Conservation (phyloP, 768 basidiomycete species). For the Trametes gibbosa region DNA sequence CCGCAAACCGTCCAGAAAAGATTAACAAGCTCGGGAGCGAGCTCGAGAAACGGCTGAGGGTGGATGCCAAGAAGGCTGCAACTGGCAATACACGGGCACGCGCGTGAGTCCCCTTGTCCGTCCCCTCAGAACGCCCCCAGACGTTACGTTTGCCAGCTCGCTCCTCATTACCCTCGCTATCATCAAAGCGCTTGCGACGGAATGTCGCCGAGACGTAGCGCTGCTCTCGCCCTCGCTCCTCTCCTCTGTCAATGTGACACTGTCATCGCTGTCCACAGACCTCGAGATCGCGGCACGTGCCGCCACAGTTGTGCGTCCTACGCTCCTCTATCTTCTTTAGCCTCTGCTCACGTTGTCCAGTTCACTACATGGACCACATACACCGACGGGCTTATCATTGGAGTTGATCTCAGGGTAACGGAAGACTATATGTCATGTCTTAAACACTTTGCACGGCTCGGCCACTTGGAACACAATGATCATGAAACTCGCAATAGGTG, state of each 20-base stretch:
- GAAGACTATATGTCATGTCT: conserved; percentile 69
- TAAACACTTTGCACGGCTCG: conserved; percentile 59
- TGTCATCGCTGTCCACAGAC: conserved; percentile 57
- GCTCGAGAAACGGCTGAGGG: conserved; percentile 68
- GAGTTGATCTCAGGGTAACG: conserved; percentile 69
- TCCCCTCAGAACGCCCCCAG: not conserved
- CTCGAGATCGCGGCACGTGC: conserved; percentile 75
- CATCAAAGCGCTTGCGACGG: conserved; percentile 75
- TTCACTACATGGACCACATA: conserved; percentile 92
- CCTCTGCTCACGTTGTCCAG: conserved; percentile 36
- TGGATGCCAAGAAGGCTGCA: conserved; percentile 65
- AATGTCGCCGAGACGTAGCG: conserved; percentile 82
- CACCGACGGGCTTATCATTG: conserved; percentile 82
- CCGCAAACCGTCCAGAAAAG: conserved; percentile 79
- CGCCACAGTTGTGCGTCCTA: conserved; percentile 67
- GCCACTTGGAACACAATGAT: conserved; percentile 53
- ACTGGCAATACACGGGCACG: conserved; percentile 74
- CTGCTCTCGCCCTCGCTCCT: conserved; percentile 71
- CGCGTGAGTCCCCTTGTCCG: conserved; percentile 54
- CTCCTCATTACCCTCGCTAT: conserved; percentile 84
- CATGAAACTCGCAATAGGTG: conserved; percentile 75
- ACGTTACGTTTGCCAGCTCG: conserved; percentile 40
- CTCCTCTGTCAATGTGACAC: conserved; percentile 56
- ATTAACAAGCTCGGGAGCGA: conserved; percentile 73
- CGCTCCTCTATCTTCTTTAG: not conserved